Base-by-base conservation (phyloP, 441 rosid species). In the Pelargonium australe region DNA sequence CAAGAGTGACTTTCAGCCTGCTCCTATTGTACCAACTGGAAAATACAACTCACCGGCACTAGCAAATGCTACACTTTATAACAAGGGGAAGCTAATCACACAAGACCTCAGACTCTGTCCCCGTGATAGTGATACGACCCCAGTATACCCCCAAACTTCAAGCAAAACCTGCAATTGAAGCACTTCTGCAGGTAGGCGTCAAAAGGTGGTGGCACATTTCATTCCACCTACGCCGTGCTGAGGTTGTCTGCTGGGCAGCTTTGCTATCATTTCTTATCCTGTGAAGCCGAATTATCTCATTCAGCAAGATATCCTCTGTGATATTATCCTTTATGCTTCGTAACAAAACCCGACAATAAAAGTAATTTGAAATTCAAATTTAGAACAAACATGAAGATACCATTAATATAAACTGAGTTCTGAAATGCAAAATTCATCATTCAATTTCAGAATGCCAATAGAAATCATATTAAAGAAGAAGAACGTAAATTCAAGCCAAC, bases 301-400 rank as follows among this genome's bases (percentile, higher is more conserved):
- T 80, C 85, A 92, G 79, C 74, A 95, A 80, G 43, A 90, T 74
- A 3, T 92, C 99, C 82, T 92, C 97, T 10, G 97, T 95, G 78
- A 95, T 90, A 75, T 95, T 95, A 83, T 95, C 99, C 74, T 63
- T 83, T 78, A 92, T 95, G 80, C 99, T 95, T 65, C 94, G 85
- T 97, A 90, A 28, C 31, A 28, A 28, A 28, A 28, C 31, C 31
- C 4, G 28, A 25, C 28, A 25, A 25, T 25, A 25, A 25, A 25
- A 25, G 28, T 25, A 25, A 25, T 28, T 28, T 28, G 31, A 28
- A 28, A 28, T 28, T 28, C 31, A 28, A 28, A 28, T 28, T 28
- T 28, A 28, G 31, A 28, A 28, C 31, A 28, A 28, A 28, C 31
- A 28, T 28, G 31, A 28, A 28, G 1, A 28, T 28, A 28, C 4